Percentiles rank a stretch among this genome's conserved stretches.
phyloP scores from a whole-genome alignment of 192 early-diverging fungal genomes.

The Coemansia aciculifera region DNA sequence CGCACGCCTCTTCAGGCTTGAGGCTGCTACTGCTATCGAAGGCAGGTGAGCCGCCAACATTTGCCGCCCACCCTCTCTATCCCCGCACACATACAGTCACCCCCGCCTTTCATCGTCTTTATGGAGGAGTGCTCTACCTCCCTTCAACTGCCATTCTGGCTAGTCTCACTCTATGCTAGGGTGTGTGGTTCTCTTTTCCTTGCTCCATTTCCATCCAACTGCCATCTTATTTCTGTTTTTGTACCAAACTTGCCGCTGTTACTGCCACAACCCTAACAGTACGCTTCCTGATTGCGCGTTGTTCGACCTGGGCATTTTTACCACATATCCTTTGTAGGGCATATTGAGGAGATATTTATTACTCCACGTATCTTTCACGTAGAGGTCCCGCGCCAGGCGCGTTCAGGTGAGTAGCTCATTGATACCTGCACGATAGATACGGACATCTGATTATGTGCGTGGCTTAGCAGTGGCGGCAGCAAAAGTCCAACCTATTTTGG shows the following conservation, averaged over 20 bases:
- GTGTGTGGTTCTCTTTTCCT: neutral
- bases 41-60: neutral
- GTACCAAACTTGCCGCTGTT: neutral
- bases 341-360: constrained; percentile 42
- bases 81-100: constrained; percentile 7
- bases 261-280: constrained; percentile 2
- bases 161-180: neutral
- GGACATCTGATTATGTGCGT: neutral
- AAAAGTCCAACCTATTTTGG: neutral
- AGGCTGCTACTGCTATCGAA: neutral
- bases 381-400: constrained; percentile 12
- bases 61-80: neutral
- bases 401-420: constrained; percentile 30
- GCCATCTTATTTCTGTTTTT: neutral
- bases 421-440: neutral
- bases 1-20: neutral
- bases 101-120: constrained; percentile 1
- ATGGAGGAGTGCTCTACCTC: neutral
- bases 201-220: neutral
- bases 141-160: neutral
- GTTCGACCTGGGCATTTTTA: neutral
- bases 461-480: constrained; percentile 7
- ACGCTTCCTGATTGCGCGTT: neutral
- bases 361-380: constrained; percentile 32
- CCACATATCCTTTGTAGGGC: constrained; percentile 22